Conservation (phyloP, 83 land plant species). For the Diphasiastrum complanatum region DNA sequence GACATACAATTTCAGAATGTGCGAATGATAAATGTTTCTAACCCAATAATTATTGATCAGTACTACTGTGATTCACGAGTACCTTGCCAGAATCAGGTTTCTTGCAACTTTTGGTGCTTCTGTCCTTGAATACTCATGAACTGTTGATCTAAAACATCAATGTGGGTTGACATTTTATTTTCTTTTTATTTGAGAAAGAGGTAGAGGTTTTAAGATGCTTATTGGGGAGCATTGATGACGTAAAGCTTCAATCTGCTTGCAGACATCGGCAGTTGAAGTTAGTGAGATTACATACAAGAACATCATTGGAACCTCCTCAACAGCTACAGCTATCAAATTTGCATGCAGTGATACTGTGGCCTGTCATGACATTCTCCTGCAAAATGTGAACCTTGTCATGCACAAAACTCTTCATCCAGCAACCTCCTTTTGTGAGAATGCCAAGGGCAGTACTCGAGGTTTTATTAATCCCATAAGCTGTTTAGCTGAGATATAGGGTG, state of each 20-base stretch:
- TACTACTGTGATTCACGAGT: constrained; percentile 66
- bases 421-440: constrained; percentile 57
- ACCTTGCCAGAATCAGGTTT: constrained; percentile 54
- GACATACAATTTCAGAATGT: constrained; percentile 50
- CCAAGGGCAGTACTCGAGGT: constrained; percentile 48
- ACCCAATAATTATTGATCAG: constrained; percentile 86
- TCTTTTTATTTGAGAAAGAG: background rate
- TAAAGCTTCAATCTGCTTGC: background rate
- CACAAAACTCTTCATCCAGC: constrained; percentile 30
- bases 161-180: background rate
- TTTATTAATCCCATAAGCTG: constrained; percentile 45
- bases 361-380: constrained; percentile 51
- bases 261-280: constrained; percentile 67
- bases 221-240: background rate
- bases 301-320: constrained; percentile 65
- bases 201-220: background rate
- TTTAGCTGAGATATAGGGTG: no score
- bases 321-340: constrained; percentile 53
- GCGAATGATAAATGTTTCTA: constrained; percentile 56
- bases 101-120: constrained; percentile 16
- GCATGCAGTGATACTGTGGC: constrained; percentile 75
- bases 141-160: background rate
- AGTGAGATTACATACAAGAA: constrained; percentile 57
- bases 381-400: constrained; percentile 42
- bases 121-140: background rate